Percentiles rank a stretch among this genome's conserved stretches.
Conservation (phyloP, 1,139 yeast species). For the Hansenula anomala region DNA sequence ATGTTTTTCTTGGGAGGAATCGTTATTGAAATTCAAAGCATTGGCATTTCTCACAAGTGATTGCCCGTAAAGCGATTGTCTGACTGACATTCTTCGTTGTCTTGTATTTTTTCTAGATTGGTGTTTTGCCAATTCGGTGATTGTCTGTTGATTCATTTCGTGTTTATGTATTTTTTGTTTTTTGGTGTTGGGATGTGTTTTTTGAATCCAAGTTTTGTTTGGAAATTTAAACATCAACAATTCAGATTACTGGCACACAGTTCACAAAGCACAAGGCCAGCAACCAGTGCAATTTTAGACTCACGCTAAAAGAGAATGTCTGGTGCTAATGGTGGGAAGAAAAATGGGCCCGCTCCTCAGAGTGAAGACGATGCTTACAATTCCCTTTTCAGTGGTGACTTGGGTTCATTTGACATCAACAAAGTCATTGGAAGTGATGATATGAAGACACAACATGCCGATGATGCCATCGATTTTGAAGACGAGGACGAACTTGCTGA, state of each 20-base stretch:
- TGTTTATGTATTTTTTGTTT: no score
- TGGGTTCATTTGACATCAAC: constrained; percentile 31
- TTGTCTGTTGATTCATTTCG: no score
- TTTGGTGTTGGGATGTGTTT: no score
- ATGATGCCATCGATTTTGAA: constrained; percentile 92
- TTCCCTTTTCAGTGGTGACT: constrained; percentile 30
- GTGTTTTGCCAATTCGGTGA: no score
- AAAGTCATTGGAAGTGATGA: constrained; percentile 24
- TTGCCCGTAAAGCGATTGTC: constrained; percentile 33
- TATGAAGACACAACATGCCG: constrained; percentile 59
- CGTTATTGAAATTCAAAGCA: constrained; percentile 15
- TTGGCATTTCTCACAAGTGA: constrained; percentile 29
- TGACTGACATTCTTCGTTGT: constrained; percentile 21
- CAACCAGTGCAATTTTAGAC: no score
- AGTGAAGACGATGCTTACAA: constrained; percentile 30
- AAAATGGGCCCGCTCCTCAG: background rate
- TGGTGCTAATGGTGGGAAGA: no score
- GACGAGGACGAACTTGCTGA: constrained; percentile 95
- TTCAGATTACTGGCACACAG: no score
- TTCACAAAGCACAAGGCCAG: no score
- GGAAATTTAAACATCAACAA: no score
- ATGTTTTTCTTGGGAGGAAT: constrained; percentile 23
- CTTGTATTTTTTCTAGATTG: no score
- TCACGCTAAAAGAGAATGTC: no score
- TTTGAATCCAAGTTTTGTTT: no score